Evolutionary conservation across 805 yeast genomes (phyloP), one percentile per base, ranked within the genome.

Genomic region (Candida nemodendra): DNA sequence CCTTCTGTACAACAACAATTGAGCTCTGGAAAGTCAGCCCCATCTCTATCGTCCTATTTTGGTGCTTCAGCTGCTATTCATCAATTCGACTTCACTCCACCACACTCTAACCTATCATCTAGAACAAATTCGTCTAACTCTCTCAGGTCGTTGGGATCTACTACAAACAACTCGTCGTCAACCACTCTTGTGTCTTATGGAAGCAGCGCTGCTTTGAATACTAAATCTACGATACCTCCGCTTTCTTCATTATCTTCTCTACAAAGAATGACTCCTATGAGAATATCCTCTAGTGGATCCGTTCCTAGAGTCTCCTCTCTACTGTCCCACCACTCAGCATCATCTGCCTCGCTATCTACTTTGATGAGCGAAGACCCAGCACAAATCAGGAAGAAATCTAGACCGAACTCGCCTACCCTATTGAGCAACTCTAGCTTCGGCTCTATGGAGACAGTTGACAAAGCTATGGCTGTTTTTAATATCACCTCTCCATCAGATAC

Each of bases 261-360:
- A 37, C 84, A 79, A 53, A 67, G 80, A 53, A 76, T 79, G 81
- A 79, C 84, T 0, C 84, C 83, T 6, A 53, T 78, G 18, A 56
- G 68, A 26, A 38, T 51, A 44, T 42, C 54, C 17, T 50, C 60
- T 38, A 25, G 39, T 13, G 41, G 51, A 24, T 43, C 62, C 39
- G 23, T 46, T 13, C 46, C 53, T 17, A 45, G 52, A 21, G 38
- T 45, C 13, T 35, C 51, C 8, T 50, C 56, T n/a, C 23, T 50
- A 35, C 30, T 46, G 22, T 36, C 41, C 22, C 50, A 23, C 26
- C 24, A 34, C 24, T 39, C 38, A 12, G 42, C 51, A 16, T 44
- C 60, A 9, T 38, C 53, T 19, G 41, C 51, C 9, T 45, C 56
- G 1, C 34, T 53, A 5, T 51, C 60, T 5, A 51, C 61, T 12